Conservation (phyloP, 305 asterid species). For the Fraxinus ornus region DNA sequence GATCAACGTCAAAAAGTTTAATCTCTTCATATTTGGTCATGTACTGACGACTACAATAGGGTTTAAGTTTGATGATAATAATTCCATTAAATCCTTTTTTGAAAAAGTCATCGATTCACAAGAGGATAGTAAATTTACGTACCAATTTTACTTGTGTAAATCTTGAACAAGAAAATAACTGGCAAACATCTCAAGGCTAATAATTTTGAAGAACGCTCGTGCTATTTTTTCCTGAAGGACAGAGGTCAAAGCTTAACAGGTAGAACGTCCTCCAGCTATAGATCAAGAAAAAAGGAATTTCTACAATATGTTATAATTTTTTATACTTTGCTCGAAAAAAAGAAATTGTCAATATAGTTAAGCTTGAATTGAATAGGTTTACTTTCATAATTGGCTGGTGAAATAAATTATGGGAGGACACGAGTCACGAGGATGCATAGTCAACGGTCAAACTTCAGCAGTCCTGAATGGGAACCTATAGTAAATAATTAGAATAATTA, state of each 20-base stretch:
- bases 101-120: too few relatives aligned
- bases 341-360: conserved; percentile 4
- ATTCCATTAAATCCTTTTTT: too few relatives aligned
- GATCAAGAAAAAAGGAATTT: background rate
- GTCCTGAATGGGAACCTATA: background rate
- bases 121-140: too few relatives aligned
- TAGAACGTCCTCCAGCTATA: background rate
- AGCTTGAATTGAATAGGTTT: background rate
- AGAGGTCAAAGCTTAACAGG: background rate
- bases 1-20: too few relatives aligned
- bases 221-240: background rate
- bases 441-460: background rate
- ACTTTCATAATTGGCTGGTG: background rate
- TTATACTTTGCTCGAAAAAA: background rate
- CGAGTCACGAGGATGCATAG: background rate
- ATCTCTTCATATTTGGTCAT: too few relatives aligned
- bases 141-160: too few relatives aligned
- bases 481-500: background rate
- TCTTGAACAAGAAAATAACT: too few relatives aligned
- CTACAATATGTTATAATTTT: too few relatives aligned
- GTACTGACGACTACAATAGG: too few relatives aligned
- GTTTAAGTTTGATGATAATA: too few relatives aligned
- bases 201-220: too few relatives aligned
- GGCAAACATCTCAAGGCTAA: too few relatives aligned
- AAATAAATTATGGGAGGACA: background rate